Conservation (phyloP, 2,329 filamentous ascomycete species). For the Fusarium dimerum region DNA sequence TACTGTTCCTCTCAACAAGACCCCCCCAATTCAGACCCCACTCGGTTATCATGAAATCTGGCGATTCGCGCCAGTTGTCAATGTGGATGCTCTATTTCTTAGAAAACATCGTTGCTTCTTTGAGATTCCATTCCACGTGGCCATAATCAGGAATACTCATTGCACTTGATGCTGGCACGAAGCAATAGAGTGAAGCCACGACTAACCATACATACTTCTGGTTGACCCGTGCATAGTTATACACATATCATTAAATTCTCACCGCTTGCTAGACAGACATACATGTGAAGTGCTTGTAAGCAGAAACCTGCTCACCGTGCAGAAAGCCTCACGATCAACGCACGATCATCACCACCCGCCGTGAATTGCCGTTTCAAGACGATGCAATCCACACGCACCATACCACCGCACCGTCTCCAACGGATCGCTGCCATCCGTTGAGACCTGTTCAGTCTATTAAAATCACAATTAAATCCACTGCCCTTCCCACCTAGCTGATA, state of each 20-base stretch:
- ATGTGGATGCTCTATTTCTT: not conserved
- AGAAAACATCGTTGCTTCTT: not conserved
- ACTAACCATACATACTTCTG: not conserved
- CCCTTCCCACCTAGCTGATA: not conserved
- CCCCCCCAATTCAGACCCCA: not conserved
- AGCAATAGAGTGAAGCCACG: not conserved
- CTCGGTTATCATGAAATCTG: not conserved
- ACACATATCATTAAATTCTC: not conserved
- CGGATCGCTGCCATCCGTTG: slow-evolving; percentile 7
- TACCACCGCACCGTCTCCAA: not conserved
- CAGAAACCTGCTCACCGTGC: not conserved
- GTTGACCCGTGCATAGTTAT: not conserved
- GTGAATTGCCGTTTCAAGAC: slow-evolving; percentile 1
- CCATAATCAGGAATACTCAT: not conserved
- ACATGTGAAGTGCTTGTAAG: not conserved
- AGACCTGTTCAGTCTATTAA: slow-evolving; percentile 1
- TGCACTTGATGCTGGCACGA: not conserved
- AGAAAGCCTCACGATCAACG: not conserved
- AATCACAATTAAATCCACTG: too few species aligned
- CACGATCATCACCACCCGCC: not conserved
- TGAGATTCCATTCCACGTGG: not conserved
- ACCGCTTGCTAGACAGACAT: not conserved
- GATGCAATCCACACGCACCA: not conserved
- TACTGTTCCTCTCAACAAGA: not conserved
- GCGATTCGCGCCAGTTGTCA: not conserved